Evolutionary conservation across 202 grass and related monocot species (phyloP).

Genomic region (Brachypodium distachyon): DNA sequence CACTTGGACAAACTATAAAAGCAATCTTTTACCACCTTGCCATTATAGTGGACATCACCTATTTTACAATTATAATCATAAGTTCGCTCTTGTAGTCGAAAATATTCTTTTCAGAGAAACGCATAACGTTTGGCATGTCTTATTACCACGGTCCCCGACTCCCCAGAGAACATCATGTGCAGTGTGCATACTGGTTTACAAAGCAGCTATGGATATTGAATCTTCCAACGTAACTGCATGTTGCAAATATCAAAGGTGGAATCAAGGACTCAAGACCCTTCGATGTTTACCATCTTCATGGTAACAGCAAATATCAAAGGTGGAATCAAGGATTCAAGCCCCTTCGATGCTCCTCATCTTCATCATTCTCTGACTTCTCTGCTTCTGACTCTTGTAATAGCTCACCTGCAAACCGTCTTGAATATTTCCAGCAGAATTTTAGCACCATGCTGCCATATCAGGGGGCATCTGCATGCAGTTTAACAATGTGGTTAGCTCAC

Average conservation of each 20-base stretch:
- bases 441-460: slow-evolving; percentile 59
- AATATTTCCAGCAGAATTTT: slow-evolving; percentile 66
- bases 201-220: slow-evolving; percentile 79
- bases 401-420: slow-evolving; percentile 68
- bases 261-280: slow-evolving; percentile 31
- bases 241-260: slow-evolving; percentile 63
- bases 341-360: slow-evolving; percentile 43
- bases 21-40: slow-evolving; percentile 48
- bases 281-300: slow-evolving; percentile 68
- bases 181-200: slow-evolving; percentile 64
- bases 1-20: slow-evolving; percentile 69
- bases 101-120: slow-evolving; percentile 69
- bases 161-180: slow-evolving; percentile 71
- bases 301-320: slow-evolving; percentile 66
- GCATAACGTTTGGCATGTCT: slow-evolving; percentile 61
- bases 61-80: slow-evolving; percentile 69
- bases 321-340: slow-evolving; percentile 36
- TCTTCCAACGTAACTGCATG: slow-evolving; percentile 59
- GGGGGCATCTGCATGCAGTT: slow-evolving; percentile 46
- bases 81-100: slow-evolving; percentile 60
- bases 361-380: slow-evolving; percentile 48
- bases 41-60: slow-evolving; percentile 43
- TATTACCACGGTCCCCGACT: slow-evolving; percentile 62
- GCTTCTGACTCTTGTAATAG: slow-evolving; percentile 52
- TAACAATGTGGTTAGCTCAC: neutral